phyloP scores from a whole-genome alignment of 257 asterid genomes.

The Salvia hispanica region DNA sequence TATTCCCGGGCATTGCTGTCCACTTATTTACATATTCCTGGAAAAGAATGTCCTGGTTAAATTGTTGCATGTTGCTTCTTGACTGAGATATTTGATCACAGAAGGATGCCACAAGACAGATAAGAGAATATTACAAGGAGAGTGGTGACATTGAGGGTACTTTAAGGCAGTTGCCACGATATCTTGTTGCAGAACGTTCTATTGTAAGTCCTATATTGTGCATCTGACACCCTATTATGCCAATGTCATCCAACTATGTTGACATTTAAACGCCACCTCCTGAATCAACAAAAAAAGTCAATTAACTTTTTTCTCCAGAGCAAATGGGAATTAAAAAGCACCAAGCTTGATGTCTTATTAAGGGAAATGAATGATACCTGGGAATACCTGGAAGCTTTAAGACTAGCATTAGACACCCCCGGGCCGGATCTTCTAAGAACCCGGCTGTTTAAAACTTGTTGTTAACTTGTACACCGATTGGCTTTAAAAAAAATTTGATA shows the following conservation, averaged over 20 bases:
- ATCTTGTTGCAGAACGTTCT: slow-evolving; percentile 90
- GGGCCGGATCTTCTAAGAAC: not conserved
- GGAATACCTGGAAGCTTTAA: not conserved
- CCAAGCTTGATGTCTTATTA: too few species aligned
- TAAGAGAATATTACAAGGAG: slow-evolving; percentile 81
- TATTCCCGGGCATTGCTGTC: slow-evolving; percentile 26
- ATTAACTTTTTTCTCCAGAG: not conserved
- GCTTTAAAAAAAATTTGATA: not conserved
- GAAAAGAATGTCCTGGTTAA: slow-evolving; percentile 27
- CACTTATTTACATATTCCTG: slow-evolving; percentile 18
- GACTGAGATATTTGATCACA: slow-evolving; percentile 60
- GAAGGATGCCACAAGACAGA: slow-evolving; percentile 57
- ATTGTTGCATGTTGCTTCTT: slow-evolving; percentile 41
- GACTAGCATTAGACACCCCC: not conserved
- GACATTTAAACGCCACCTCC: not conserved
- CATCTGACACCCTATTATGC: slow-evolving; percentile 16
- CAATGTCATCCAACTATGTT: slow-evolving; percentile 16
- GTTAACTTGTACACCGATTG: not conserved
- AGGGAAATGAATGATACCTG: too few species aligned
- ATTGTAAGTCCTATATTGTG: slow-evolving; percentile 54
- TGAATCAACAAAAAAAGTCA: slow-evolving; percentile 17
- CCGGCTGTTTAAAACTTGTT: not conserved
- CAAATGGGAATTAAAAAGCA: too few species aligned
- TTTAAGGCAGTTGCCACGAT: slow-evolving; percentile 78
- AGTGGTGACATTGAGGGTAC: slow-evolving; percentile 84